phyloP scores from a whole-genome alignment of 176 grass and related monocot species.

The Hyparrhenia diplandra region DNA sequence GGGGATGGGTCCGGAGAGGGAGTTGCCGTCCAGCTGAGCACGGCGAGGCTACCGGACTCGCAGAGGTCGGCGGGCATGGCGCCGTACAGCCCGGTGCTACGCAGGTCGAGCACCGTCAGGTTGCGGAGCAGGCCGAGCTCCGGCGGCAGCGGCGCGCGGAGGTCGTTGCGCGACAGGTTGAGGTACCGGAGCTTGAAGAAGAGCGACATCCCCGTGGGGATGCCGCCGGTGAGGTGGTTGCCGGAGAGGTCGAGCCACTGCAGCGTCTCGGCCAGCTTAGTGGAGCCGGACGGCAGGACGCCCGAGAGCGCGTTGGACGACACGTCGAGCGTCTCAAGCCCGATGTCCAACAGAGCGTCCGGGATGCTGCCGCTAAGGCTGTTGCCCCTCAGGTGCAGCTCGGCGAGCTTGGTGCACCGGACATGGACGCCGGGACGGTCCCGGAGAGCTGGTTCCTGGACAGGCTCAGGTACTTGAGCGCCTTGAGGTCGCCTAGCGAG shows the following conservation, averaged over 20 bases:
- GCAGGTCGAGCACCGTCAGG: conserved; percentile 80
- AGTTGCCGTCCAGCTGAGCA: conserved; percentile 90
- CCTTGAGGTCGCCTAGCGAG: conserved; percentile 69
- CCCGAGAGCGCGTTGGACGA: conserved; percentile 73
- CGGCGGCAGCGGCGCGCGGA: conserved; percentile 73
- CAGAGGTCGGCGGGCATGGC: conserved; percentile 55
- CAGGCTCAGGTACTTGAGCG: conserved; percentile 71
- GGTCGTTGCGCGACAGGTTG: conserved; percentile 76
- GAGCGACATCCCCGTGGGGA: conserved; percentile 68
- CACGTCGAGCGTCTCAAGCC: conserved; percentile 73
- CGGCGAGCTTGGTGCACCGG: conserved; percentile 55
- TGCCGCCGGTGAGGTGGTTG: conserved; percentile 59
- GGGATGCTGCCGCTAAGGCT: conserved; percentile 66
- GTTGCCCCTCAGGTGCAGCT: conserved; percentile 62
- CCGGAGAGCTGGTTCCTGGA: conserved; percentile 64
- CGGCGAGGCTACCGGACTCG: conserved; percentile 69
- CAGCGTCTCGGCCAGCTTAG: conserved; percentile 55
- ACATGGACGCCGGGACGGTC: conserved; percentile 42
- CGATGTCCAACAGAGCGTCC: conserved; percentile 57
- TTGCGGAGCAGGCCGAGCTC: conserved; percentile 69
- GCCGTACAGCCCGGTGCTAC: conserved; percentile 54
- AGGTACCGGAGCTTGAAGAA: conserved; percentile 66
- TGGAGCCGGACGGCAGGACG: conserved; percentile 46
- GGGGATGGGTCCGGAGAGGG: conserved; percentile 66
- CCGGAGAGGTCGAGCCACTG: conserved; percentile 74